phyloP scores from a whole-genome alignment of 1,139 yeast genomes.

The Citeromyces hawaiiensis region DNA sequence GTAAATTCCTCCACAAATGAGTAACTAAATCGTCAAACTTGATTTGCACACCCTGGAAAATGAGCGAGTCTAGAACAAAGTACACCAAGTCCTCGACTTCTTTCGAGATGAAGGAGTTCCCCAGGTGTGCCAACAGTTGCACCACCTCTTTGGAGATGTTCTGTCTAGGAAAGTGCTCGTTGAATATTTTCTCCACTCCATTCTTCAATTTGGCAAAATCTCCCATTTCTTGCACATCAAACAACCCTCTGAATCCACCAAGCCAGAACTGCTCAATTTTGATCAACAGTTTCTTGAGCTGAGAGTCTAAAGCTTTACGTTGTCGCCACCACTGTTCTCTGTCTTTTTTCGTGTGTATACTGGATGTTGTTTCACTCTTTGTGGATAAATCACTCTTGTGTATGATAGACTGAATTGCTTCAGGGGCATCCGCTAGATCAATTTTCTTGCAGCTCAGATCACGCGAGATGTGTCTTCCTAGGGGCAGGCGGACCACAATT shows the following conservation, averaged over 20 bases:
- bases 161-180: conserved; percentile 12
- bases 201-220: background rate
- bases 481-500: conserved; percentile 25
- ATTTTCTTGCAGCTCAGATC: background rate
- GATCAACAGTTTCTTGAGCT: conserved; percentile 37
- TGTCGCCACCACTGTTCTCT: conserved; percentile 70
- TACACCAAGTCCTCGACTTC: conserved; percentile 51
- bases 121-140: conserved; percentile 37
- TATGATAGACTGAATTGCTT: conserved; percentile 37
- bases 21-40: conserved; percentile 56
- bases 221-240: conserved; percentile 16
- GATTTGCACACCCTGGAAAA: conserved; percentile 50
- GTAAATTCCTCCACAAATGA: no score
- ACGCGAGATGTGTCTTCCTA: conserved; percentile 24
- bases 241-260: conserved; percentile 66
- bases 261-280: conserved; percentile 60
- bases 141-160: conserved; percentile 34
- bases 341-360: conserved; percentile 42
- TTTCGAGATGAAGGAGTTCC: conserved; percentile 21
- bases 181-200: background rate
- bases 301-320: conserved; percentile 48
- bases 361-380: conserved; percentile 32
- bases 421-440: background rate
- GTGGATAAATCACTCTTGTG: conserved; percentile 50
- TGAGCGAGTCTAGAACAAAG: conserved; percentile 45